Base-by-base conservation (phyloP, 352 stramenopile species). In the Pythium biforme region DNA sequence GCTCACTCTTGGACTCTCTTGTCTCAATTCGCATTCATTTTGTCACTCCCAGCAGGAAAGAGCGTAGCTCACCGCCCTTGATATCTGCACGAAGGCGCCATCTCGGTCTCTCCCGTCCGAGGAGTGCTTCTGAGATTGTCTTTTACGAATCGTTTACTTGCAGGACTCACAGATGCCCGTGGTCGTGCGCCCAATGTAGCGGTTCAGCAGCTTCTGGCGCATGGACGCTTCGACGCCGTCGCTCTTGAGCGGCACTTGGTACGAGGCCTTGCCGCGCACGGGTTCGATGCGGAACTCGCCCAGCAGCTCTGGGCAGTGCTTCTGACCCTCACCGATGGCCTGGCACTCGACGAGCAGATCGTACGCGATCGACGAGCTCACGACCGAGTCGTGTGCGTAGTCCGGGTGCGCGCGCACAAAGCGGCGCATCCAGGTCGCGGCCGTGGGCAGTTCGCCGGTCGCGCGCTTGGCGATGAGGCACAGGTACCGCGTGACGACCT, bases 371-470 rank as follows among this genome's bases (percentile, higher is more conserved):
- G 77, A 79, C n/a, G 81, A 81, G 45, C 81, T 75, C 55, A 94
- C 82, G 57, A 90, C 79, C 58, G 95, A 99, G 76, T 99, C 97
- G 59, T 97, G 83, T 33, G 84, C 85, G 81, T 99, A 99, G 65
- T 97, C 93, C 10, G 94, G 87, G 68, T 99, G 97, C 20, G 76
- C 81, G 40, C 79, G 72, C 25, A 99, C 94, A 75, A 98, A 99
- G 54, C 97, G 91, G 54, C 97, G 83, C 72, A 99, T 98, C 95
- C 95, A 99, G 17, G 92, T 97, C 25, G 97, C 97, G 25, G 96
- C 89, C 22, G 97, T 99, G 4, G 97, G 75, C n/a, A 99, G 75
- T 69, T 98, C 91, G 31, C 97, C 97, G 29, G 86, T 98, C 7
- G 96, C 88, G 53, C 96, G 88, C 70, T 98, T 97, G 59, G 88